phyloP scores from a whole-genome alignment of 495 filamentous ascomycete genomes.

The Niebla homalea region DNA sequence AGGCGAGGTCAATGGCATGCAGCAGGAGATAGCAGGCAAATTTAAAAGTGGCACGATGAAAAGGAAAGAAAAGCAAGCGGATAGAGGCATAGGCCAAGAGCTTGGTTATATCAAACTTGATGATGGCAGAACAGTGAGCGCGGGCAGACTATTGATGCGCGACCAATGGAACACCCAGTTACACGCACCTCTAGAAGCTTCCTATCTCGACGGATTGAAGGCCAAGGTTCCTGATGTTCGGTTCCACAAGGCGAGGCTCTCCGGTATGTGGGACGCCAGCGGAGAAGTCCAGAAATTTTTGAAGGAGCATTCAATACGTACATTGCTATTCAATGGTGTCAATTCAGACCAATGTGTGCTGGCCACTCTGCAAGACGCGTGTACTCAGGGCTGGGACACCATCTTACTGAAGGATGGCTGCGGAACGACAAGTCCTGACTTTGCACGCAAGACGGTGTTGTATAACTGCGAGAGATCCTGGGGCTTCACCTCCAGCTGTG shows the following conservation, averaged over 20 bases:
- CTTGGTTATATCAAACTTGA: slow-evolving; percentile 27
- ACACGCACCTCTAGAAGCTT: slow-evolving; percentile 29
- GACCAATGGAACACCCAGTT: slow-evolving; percentile 42
- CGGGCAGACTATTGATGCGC: slow-evolving; percentile 36
- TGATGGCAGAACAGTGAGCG: slow-evolving; percentile 25
- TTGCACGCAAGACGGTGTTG: slow-evolving; percentile 27
- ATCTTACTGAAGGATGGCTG: slow-evolving; percentile 41
- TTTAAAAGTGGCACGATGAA: slow-evolving; percentile 13
- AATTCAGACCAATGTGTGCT: slow-evolving; percentile 50
- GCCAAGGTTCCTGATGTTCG: too few relatives aligned
- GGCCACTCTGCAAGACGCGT: slow-evolving; percentile 39
- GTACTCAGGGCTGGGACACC: slow-evolving; percentile 41
- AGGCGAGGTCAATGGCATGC: slow-evolving; percentile 19
- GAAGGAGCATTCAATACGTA: slow-evolving; percentile 27
- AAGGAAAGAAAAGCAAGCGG: slow-evolving; percentile 15
- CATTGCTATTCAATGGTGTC: slow-evolving; percentile 41
- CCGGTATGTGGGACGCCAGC: slow-evolving; percentile 34
- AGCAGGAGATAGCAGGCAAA: slow-evolving; percentile 6
- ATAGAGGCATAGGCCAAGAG: slow-evolving; percentile 33
- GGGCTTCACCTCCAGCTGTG: slow-evolving; percentile 29
- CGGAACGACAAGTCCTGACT: slow-evolving; percentile 33
- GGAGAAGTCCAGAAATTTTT: slow-evolving; percentile 24
- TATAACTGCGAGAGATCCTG: slow-evolving; percentile 29
- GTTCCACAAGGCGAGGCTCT: slow-evolving; percentile 45
- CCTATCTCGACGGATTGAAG: slow-evolving; percentile 23